Evolutionary conservation across 2,329 filamentous ascomycete genomes (phyloP).

Genomic region (Beauveria sp.): DNA sequence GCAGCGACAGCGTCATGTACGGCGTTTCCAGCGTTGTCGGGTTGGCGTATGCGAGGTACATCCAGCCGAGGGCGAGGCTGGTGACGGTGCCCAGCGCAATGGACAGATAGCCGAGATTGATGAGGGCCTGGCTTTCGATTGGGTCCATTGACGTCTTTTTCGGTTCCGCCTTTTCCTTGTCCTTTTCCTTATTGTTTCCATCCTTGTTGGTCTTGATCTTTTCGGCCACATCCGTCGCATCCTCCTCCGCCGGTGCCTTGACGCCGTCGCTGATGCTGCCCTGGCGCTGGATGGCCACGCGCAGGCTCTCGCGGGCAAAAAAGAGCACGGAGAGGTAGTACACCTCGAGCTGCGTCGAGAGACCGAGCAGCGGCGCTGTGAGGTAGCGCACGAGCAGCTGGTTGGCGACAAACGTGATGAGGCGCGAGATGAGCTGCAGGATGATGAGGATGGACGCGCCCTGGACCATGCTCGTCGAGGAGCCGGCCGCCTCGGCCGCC

Average conservation of each 20-base stretch:
- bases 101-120: conserved; percentile 83
- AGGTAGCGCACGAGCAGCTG: conserved; percentile 83
- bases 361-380: conserved; percentile 74
- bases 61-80: conserved; percentile 54
- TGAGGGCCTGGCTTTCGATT: conserved; percentile 62
- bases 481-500: too few relatives aligned
- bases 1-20: conserved; percentile 49
- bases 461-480: conserved; percentile 40
- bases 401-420: conserved; percentile 85
- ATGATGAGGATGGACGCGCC: conserved; percentile 81
- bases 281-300: conserved; percentile 84
- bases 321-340: conserved; percentile 91
- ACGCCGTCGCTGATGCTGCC: conserved; percentile 14
- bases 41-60: conserved; percentile 54
- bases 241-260: neutral
- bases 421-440: conserved; percentile 80
- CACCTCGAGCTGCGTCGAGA: conserved; percentile 84
- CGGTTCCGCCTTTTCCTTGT: conserved; percentile 7
- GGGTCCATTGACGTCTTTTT: neutral
- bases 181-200: neutral
- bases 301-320: conserved; percentile 89
- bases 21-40: conserved; percentile 48
- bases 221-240: neutral
- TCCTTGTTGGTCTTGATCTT: neutral
- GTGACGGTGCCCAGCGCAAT: conserved; percentile 60